Evolutionary conservation across 768 basidiomycete genomes (phyloP).

Genomic region (Auricularia sp.): DNA sequence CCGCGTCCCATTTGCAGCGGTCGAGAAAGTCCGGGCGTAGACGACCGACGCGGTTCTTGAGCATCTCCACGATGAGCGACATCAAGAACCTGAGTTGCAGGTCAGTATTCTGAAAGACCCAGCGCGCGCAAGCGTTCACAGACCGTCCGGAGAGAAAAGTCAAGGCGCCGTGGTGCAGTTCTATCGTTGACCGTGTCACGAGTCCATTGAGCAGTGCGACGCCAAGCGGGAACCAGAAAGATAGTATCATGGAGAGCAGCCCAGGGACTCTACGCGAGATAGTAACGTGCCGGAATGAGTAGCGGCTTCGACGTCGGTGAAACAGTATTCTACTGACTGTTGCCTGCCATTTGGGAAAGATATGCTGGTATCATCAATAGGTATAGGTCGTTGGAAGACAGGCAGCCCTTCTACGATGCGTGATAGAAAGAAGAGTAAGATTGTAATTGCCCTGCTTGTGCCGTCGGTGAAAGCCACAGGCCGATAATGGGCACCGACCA

Average conservation of each 20-base stretch:
- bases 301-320: conserved; percentile 18
- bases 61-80: conserved; percentile 34
- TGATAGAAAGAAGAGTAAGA: conserved; percentile 33
- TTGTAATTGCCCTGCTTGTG: conserved; percentile 21
- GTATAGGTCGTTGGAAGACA: not conserved
- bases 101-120: conserved; percentile 3
- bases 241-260: conserved; percentile 33
- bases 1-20: conserved; percentile 51
- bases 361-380: not conserved
- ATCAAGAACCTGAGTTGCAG: conserved; percentile 31
- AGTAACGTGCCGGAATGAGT: conserved; percentile 25
- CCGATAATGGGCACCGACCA: conserved; percentile 29
- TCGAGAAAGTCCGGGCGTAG: conserved; percentile 59
- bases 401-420: conserved; percentile 21
- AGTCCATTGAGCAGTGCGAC: conserved; percentile 29
- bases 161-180: conserved; percentile 50
- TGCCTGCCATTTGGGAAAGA: not conserved
- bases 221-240: conserved; percentile 36
- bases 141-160: conserved; percentile 34
- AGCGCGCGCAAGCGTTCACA: conserved; percentile 20
- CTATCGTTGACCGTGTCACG: conserved; percentile 34
- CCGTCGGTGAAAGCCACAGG: not conserved
- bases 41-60: conserved; percentile 49
- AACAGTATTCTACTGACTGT: conserved; percentile 5
- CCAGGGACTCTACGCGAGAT: conserved; percentile 35